A percentile compares a stretch with the other conserved stretches of the same genome.
Evolutionary conservation across 2,329 filamentous ascomycete species (phyloP).

Genomic region (Fusarium humuli): DNA sequence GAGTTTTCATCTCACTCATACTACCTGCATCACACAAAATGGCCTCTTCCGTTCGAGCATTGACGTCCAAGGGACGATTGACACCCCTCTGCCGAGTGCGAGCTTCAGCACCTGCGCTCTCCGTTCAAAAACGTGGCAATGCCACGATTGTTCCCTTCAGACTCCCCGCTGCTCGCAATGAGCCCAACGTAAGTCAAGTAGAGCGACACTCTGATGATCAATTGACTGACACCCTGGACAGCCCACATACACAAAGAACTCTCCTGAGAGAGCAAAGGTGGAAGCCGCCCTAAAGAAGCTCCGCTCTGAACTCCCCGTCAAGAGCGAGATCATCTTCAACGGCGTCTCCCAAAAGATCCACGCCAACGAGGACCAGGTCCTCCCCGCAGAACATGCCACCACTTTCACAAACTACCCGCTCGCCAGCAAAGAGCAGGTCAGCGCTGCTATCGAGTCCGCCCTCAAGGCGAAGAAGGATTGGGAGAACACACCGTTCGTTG

Average conservation of each 20-base stretch:
- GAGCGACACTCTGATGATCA: accelerated
- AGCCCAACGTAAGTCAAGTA: slow-evolving; percentile 47
- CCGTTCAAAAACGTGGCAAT: slow-evolving; percentile 41
- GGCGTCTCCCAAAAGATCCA: slow-evolving; percentile 46
- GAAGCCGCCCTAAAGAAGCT: slow-evolving; percentile 49
- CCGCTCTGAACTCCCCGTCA: slow-evolving; percentile 48
- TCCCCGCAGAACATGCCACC: slow-evolving; percentile 51
- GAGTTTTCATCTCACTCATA: not conserved
- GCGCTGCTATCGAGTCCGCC: slow-evolving; percentile 80
- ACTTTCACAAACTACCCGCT: slow-evolving; percentile 53
- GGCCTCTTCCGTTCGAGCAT: slow-evolving; percentile 37
- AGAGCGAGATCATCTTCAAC: slow-evolving; percentile 50
- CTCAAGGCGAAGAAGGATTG: slow-evolving; percentile 83
- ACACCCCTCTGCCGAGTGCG: slow-evolving; percentile 32
- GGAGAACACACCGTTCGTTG: slow-evolving; percentile 87
- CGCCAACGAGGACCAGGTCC: slow-evolving; percentile 47
- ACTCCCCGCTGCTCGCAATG: slow-evolving; percentile 49
- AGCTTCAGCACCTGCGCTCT: slow-evolving; percentile 16
- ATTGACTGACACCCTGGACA: slow-evolving; percentile 2
- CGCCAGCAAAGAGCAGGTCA: slow-evolving; percentile 50
- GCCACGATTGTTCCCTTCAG: slow-evolving; percentile 48
- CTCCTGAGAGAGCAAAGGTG: slow-evolving; percentile 47
- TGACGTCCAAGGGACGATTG: slow-evolving; percentile 38
- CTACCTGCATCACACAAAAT: slow-evolving; percentile 14
- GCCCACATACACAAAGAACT: slow-evolving; percentile 48